Base-by-base conservation (phyloP, 2,329 filamentous ascomycete species). In the Colletotrichum euphorbiae region DNA sequence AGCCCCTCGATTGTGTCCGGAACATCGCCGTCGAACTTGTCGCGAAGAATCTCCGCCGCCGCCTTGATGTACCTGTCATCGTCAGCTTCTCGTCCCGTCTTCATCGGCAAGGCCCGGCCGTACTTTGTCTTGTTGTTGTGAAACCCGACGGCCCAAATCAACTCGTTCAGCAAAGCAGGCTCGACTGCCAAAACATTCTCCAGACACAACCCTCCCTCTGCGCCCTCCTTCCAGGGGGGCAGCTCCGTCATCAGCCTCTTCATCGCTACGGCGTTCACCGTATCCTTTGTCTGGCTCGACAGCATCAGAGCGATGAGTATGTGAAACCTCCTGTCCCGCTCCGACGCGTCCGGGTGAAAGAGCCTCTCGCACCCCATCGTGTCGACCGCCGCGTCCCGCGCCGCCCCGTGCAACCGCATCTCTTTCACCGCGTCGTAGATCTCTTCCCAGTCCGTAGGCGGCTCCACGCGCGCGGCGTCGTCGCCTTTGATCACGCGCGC, bases 301-400 rank as follows among this genome's bases (percentile, higher is more conserved):
- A 98, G 86, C 94, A 98, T 97, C 70, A 98, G 84, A 13, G 94
- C 89, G 43, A 97, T 85, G 33, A 98, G 87, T 3, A 93, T 97
- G 75, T 98, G 94, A 74, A 97, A 94, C 6, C 94, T 87, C 76
- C 89, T 89, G 75, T 88, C 86, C 66, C 80, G 82, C 28, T 82
- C 76, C 65, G 80, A 83, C 11, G 85, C 84, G 1, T 73, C 78
- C 15, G 80, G 77, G 54, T 85, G 81, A 3, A 92, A 92, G 9
- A 96, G 84, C 7, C 88, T 87, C 79, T 94, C 94, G 79, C 96
- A 99, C 11, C 96, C 96, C 94, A 98, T 98, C 0, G 95, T 98
- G 78, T 99, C 96, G 11, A 99, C 96, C 0, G 95, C 92, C 1
- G 96, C 96, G 86, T 91, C 79, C 82, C 87, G 76, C 76, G 91